Evolutionary conservation across 2,329 filamentous ascomycete species (phyloP), one percentile per base, ranked within the genome.

Genomic region (Laburnicola sp.): DNA sequence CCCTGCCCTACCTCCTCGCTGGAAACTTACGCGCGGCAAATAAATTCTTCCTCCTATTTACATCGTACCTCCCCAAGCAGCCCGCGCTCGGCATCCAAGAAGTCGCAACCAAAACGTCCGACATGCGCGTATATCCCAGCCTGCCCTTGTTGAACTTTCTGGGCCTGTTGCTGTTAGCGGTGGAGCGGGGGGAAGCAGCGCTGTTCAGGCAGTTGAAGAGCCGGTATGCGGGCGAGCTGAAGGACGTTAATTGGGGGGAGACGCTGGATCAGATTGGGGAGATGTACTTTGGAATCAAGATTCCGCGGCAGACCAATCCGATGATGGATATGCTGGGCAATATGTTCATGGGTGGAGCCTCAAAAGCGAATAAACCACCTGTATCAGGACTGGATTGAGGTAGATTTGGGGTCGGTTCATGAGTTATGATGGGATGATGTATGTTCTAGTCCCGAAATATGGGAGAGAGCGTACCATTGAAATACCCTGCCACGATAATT

Each of bases 281-380:
- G 77, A 92, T 96, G 84, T 99, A 97, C 78, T 99, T 99, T 76
- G 86, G 86, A 31, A 95, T 99, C 71, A 84, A 86, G 76, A 87
- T 91, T 68, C 93, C 92, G 40, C 83, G 88, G 65, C 91, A 96
- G 77, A 88, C 87, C 58, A 97, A 97, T 73, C 92, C 92, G 2
- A 78, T 99, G 73, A 85, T 97, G 75, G 94, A 99, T 71, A 97
- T 99, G 92, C 95, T 99, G 89, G 92, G 91, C 41, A 92, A 86
- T 56, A 84, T 99, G 80, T 89, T 99, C 66, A 92, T 92, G 42
- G 91, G 91, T n/a, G 79, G 73, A 44, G 68, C 74, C 58, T 69
- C 75, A 56, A 72, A 77, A 51, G 67, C 73, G 36, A 80, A 75
- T 68, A 78, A 73, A 58, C 66, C 69, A 22, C 60, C 73, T 8